These are phyloP conservation scores for Tripterygium wilfordii DNA, from an alignment of 177 flowering plant species.

Conservation along the genomic window DNA sequence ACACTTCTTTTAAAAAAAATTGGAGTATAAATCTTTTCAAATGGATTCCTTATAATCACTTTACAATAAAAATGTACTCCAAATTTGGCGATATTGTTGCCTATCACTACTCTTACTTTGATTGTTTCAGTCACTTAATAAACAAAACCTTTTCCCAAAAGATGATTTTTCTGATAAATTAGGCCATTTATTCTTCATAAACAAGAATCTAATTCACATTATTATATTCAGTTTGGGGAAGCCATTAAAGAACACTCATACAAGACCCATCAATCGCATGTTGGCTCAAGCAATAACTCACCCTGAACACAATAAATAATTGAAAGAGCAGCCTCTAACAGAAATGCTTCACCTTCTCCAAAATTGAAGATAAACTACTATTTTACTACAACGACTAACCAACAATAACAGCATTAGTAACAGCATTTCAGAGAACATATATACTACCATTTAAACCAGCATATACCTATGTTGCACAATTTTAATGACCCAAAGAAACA, in stretches of 20 bases:
- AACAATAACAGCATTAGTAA: too few species aligned
- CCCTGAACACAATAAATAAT: conserved; percentile 2
- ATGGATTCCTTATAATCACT: conserved; percentile 26
- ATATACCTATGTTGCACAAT: too few species aligned
- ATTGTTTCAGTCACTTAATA: conserved; percentile 20
- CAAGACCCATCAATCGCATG: conserved; percentile 9
- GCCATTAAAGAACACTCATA: conserved; percentile 3
- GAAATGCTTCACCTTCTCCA: too few species aligned
- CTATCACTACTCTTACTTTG: conserved; percentile 12
- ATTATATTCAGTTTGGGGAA: background rate
- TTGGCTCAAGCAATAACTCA: conserved; percentile 10
- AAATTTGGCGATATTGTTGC: conserved; percentile 15
- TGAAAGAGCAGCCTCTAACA: too few species aligned
- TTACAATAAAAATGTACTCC: conserved; percentile 22
- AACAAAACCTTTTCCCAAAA: conserved; percentile 27
- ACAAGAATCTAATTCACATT: conserved; percentile 24
- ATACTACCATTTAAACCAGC: too few species aligned
- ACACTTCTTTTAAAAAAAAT: conserved; percentile 2
- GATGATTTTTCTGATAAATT: conserved; percentile 18
- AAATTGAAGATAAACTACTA: too few species aligned
- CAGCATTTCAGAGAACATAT: too few species aligned
- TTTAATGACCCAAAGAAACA: too few species aligned
- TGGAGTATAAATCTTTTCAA: conserved; percentile 20
- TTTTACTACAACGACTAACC: too few species aligned
- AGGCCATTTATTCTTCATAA: conserved; percentile 9